These are phyloP conservation scores for Xylariaceae sp. DNA, from an alignment of 2,329 filamentous ascomycete genomes.

Conservation along the genomic window DNA sequence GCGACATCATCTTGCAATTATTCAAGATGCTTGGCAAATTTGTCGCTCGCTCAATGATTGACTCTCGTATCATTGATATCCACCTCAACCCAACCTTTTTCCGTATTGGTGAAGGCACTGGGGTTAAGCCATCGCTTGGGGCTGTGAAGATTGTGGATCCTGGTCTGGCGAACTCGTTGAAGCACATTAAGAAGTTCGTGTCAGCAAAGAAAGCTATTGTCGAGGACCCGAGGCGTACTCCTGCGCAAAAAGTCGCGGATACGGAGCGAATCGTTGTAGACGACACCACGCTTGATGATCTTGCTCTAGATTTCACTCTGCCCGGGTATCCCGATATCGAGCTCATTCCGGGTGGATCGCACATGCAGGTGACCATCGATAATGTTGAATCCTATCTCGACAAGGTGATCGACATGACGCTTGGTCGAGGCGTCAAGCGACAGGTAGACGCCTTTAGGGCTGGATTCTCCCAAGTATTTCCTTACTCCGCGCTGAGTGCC, in stretches of 20 bases:
- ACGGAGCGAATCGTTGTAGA: constrained; percentile 68
- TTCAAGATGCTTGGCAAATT: constrained; percentile 97
- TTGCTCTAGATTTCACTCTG: constrained; percentile 89
- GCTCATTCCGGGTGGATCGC: constrained; percentile 66
- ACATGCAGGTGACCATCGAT: constrained; percentile 74
- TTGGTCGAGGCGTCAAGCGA: constrained; percentile 79
- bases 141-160: constrained; percentile 87
- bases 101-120: constrained; percentile 72
- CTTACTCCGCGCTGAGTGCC: constrained; percentile 83
- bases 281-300: constrained; percentile 73
- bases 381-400: constrained; percentile 90
- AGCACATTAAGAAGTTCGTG: constrained; percentile 81
- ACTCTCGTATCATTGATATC: constrained; percentile 94
- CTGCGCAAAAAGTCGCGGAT: constrained; percentile 65
- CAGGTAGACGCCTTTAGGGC: constrained; percentile 87
- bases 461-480: constrained; percentile 94
- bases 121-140: constrained; percentile 76
- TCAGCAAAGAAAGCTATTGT: constrained; percentile 78
- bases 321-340: constrained; percentile 88
- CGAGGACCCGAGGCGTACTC: constrained; percentile 59
- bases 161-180: constrained; percentile 77
- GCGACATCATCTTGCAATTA: constrained; percentile 80
- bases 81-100: constrained; percentile 98
- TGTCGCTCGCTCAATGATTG: constrained; percentile 95
- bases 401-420: constrained; percentile 82